Evolutionary conservation across 106 monocot genomes (phyloP).

Genomic region (Dendrobium officinale): DNA sequence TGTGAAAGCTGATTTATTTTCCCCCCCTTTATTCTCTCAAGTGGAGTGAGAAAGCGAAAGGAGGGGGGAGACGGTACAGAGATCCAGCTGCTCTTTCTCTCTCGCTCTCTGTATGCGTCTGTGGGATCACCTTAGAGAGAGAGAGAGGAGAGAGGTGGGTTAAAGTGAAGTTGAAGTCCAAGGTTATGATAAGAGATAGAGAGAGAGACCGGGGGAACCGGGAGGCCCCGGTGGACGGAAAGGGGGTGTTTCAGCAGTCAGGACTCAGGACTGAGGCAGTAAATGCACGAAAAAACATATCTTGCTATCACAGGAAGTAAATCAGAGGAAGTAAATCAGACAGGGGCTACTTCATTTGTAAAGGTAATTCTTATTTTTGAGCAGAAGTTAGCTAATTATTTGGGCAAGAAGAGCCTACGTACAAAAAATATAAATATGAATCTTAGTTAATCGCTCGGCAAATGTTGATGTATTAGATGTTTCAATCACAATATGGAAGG

Average conservation of each 20-base stretch:
- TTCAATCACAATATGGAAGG: too few species aligned
- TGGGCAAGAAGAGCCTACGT: too few species aligned
- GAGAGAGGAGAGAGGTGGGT: conserved; percentile 7
- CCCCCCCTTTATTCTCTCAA: not conserved
- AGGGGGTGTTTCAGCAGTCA: not conserved
- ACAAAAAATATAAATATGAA: too few species aligned
- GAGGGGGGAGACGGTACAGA: not conserved
- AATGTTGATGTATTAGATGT: too few species aligned
- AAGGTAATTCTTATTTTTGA: too few species aligned
- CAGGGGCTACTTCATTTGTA: too few species aligned
- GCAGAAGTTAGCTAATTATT: too few species aligned
- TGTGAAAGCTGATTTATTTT: not conserved
- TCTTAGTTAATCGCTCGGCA: too few species aligned
- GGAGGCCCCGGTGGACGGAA: not conserved
- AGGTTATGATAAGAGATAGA: not conserved
- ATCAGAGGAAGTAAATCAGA: too few species aligned
- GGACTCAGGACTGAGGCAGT: not conserved
- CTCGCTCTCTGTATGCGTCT: not conserved
- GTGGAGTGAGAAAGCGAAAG: conserved; percentile 2
- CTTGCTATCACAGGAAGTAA: too few species aligned
- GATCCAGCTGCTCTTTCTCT: not conserved
- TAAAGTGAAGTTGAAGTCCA: conserved; percentile 3
- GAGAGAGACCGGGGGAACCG: not conserved
- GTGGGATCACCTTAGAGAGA: conserved; percentile 2
- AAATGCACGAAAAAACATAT: not conserved